These are phyloP conservation scores for Verticillium albo-atrum DNA, from an alignment of 2,329 filamentous ascomycete genomes.

Conservation along the genomic window DNA sequence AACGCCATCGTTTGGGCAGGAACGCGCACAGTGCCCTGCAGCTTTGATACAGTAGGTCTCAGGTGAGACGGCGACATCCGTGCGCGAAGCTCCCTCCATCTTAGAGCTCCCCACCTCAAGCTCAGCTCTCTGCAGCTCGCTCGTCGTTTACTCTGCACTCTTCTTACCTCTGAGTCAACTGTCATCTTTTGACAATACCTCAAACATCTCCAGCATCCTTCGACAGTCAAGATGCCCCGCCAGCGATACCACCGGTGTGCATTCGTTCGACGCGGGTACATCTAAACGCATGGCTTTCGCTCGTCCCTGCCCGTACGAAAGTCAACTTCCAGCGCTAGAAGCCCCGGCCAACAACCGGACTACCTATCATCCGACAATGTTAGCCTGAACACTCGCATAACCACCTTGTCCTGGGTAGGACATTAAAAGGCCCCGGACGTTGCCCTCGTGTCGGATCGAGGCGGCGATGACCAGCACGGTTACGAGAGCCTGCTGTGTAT, in stretches of 20 bases:
- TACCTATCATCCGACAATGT: not conserved
- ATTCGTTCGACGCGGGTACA: not conserved
- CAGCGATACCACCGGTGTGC: not conserved
- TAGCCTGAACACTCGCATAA: not conserved
- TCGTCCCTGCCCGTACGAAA: not conserved
- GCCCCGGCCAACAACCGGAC: not conserved
- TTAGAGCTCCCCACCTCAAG: not conserved
- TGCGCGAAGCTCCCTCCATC: not conserved
- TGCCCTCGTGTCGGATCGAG: not conserved
- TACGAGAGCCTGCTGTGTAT: not conserved
- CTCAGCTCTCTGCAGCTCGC: not conserved
- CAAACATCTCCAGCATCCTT: not conserved
- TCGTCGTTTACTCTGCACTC: not conserved
- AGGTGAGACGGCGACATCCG: not conserved
- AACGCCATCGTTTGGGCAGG: not conserved
- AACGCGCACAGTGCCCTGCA: not conserved
- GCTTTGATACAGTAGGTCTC: not conserved
- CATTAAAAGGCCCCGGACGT: constrained; percentile 23
- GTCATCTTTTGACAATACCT: not conserved
- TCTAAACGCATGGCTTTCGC: not conserved
- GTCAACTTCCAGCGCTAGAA: not conserved
- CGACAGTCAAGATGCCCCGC: not conserved
- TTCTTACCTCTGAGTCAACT: not conserved
- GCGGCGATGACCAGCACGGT: constrained; percentile 4
- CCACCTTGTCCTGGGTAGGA: constrained; percentile 26